Conservation (phyloP, 2,329 filamentous ascomycete species). For the Penicillium brevicompactum region DNA sequence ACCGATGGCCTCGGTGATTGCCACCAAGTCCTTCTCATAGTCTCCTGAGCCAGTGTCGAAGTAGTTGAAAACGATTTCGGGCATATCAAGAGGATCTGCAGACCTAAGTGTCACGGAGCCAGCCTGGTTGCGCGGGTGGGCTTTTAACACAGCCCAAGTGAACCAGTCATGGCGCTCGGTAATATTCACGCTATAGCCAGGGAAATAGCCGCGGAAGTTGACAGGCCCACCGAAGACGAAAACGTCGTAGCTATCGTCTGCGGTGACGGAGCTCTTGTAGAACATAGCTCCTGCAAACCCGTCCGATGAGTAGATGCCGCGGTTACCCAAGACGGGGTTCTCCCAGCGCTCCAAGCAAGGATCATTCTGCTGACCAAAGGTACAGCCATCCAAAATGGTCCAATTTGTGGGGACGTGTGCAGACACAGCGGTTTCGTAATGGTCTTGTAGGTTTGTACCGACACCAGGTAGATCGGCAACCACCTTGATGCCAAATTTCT, state of each 20-base stretch:
- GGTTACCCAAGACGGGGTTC: slow-evolving; percentile 37
- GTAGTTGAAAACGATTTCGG: slow-evolving; percentile 65
- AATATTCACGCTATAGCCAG: slow-evolving; percentile 47
- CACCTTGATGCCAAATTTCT: slow-evolving; percentile 55
- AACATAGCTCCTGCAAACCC: slow-evolving; percentile 57
- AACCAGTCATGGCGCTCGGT: slow-evolving; percentile 45
- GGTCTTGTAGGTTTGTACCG: slow-evolving; percentile 66
- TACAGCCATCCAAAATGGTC: slow-evolving; percentile 35
- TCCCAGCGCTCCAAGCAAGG: slow-evolving; percentile 50
- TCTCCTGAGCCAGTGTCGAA: slow-evolving; percentile 44
- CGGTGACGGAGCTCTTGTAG: slow-evolving; percentile 38
- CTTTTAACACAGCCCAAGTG: slow-evolving; percentile 58
- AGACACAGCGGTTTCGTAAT: slow-evolving; percentile 45
- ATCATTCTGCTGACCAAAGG: slow-evolving; percentile 33
- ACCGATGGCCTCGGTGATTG: slow-evolving; percentile 25
- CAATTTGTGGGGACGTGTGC: slow-evolving; percentile 46
- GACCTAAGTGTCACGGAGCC: slow-evolving; percentile 65
- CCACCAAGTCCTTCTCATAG: slow-evolving; percentile 15
- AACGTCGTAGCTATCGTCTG: slow-evolving; percentile 53
- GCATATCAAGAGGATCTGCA: slow-evolving; percentile 64
- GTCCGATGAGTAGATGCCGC: slow-evolving; percentile 51
- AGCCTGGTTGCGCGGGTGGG: slow-evolving; percentile 63
- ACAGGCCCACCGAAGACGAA: slow-evolving; percentile 59
- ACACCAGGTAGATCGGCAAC: slow-evolving; percentile 63
- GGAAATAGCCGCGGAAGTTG: slow-evolving; percentile 57